Evolutionary conservation across 371 early-diverging fungal species (phyloP).

Genomic region (Rhizopus delemar): DNA sequence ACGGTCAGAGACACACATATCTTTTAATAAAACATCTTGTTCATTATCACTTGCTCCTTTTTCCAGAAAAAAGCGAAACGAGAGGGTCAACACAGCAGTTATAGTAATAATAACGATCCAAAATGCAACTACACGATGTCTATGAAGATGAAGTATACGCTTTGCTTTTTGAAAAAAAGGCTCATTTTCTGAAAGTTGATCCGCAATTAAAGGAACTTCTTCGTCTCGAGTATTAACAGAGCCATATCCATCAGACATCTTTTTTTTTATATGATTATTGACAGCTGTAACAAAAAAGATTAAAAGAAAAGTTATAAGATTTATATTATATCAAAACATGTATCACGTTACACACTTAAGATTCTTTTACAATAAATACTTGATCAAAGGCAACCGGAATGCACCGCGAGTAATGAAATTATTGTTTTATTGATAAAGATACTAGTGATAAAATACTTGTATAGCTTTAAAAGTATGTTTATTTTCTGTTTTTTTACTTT

Average conservation of each 20-base stretch:
- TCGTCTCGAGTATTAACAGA: conserved; percentile 36
- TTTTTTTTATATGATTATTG: background rate
- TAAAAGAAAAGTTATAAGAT: background rate
- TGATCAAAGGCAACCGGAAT: too few relatives aligned
- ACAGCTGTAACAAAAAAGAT: conserved; percentile 10
- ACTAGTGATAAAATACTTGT: too few relatives aligned
- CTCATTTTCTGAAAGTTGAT: conserved; percentile 14
- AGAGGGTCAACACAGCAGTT: conserved; percentile 39
- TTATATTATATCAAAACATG: background rate
- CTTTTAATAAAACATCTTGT: conserved; percentile 11
- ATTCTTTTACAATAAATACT: too few relatives aligned
- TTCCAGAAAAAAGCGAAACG: conserved; percentile 34
- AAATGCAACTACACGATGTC: conserved; percentile 37
- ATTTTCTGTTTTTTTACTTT: too few relatives aligned
- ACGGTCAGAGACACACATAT: conserved; percentile 48
- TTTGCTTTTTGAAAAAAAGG: conserved; percentile 34
- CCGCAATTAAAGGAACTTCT: conserved; percentile 31
- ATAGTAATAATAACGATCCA: conserved; percentile 40
- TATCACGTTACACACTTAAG: background rate
- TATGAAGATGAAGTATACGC: conserved; percentile 34
- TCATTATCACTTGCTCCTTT: conserved; percentile 11
- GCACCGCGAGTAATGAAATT: too few relatives aligned
- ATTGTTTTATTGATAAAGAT: too few relatives aligned
- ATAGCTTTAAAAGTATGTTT: too few relatives aligned
- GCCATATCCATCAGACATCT: conserved; percentile 44